These are phyloP conservation scores for Trichoderma aggressivum DNA, from an alignment of 2,329 filamentous ascomycete genomes.

Conservation along the genomic window DNA sequence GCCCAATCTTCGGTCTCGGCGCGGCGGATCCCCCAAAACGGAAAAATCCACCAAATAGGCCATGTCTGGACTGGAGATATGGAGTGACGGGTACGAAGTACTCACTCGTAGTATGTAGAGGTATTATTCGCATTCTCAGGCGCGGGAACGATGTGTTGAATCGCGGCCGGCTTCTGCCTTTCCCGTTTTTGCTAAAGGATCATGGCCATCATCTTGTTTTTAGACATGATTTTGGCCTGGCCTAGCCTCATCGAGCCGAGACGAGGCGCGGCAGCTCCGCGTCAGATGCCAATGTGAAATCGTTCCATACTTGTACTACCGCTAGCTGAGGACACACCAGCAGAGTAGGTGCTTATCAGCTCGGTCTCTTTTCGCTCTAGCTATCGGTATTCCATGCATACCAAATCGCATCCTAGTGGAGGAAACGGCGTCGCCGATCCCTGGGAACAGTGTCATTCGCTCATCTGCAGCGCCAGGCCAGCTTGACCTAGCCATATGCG, in stretches of 20 bases:
- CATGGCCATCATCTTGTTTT: not conserved
- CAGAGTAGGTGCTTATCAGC: not conserved
- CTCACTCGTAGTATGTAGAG: not conserved
- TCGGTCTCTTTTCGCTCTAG: not conserved
- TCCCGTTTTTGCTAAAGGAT: not conserved
- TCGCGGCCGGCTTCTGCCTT: not conserved
- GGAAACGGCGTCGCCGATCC: conserved; percentile 15
- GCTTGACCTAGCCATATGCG: not conserved
- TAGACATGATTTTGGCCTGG: not conserved
- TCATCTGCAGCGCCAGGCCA: not conserved
- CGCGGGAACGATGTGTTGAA: not conserved
- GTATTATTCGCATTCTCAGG: not conserved
- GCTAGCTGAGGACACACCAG: not conserved
- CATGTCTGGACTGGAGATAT: not conserved
- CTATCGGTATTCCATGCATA: not conserved
- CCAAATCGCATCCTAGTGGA: not conserved
- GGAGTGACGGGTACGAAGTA: not conserved
- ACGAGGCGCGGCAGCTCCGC: conserved; percentile 1
- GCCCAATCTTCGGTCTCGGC: not conserved
- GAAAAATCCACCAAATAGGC: not conserved
- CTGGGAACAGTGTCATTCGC: conserved; percentile 1
- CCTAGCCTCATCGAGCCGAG: not conserved
- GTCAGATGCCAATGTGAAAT: not conserved
- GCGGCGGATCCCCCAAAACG: not conserved
- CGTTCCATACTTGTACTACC: not conserved